Base-by-base conservation (phyloP, 2,329 filamentous ascomycete genomes). In the Claviceps maximensis region DNA sequence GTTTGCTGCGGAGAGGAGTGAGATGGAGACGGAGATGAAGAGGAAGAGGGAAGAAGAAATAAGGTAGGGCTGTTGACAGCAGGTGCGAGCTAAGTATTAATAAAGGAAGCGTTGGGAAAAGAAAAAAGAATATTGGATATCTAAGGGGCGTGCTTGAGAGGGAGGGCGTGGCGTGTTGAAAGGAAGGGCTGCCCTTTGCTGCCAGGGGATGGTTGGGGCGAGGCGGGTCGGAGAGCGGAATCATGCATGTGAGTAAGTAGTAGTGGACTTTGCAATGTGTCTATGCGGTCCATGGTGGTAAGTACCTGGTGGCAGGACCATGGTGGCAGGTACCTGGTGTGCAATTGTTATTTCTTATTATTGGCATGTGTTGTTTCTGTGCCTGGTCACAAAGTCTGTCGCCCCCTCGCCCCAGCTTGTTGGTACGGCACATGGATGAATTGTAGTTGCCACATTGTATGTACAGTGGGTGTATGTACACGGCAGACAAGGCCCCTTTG, bases 201-300 rank as follows among this genome's bases (percentile, higher is more conserved):
- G 50, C 54, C 51, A 44, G 50, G 51, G 51, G 54, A 55, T 47
- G 54, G 54, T 55, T 55, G 54, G 51, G 54, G 51, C 51, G 47
- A 50, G 50, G 49, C 38, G 49, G 53, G 36, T 33, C 45, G 15
- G 17, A 21, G 48, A 46, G 27, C 27, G 42, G 45, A 42, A 53
- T 23, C n/a, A 15, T 10, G 40, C 40, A 41, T 41, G 17, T n/a
- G n/a, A n/a, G n/a, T n/a, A n/a, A n/a, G n/a, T n/a, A n/a, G n/a
- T n/a, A n/a, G n/a, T n/a, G n/a, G n/a, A n/a, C n/a, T n/a, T n/a
- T n/a, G n/a, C n/a, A n/a, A n/a, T n/a, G n/a, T n/a, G n/a, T n/a
- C n/a, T n/a, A n/a, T n/a, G n/a, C n/a, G n/a, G n/a, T n/a, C n/a
- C n/a, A n/a, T n/a, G n/a, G n/a, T n/a, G n/a, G n/a, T n/a, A n/a